Percentiles rank a stretch among this genome's conserved stretches.
These are phyloP conservation scores for Scedosporium dehoogii DNA, from an alignment of 2,329 filamentous ascomycete genomes.

Conservation along the genomic window DNA sequence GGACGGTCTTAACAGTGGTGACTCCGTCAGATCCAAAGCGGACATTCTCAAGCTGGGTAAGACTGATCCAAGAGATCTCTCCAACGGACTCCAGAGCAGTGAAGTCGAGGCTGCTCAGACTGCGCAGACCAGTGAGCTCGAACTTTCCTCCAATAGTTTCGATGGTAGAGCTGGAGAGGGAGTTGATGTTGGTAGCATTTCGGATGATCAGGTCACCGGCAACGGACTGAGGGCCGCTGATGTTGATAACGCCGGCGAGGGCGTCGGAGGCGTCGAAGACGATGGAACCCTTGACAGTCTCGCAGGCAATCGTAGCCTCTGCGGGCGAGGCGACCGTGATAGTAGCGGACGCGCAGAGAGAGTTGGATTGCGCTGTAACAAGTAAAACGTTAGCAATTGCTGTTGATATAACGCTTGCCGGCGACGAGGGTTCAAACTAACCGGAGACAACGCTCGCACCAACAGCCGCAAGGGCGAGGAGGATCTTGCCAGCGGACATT, in stretches of 20 bases:
- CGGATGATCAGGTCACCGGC: conserved; percentile 48
- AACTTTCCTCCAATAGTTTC: conserved; percentile 60
- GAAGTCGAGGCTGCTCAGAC: conserved; percentile 60
- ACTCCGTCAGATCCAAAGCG: conserved; percentile 46
- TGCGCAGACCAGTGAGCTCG: conserved; percentile 55
- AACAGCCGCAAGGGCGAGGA: conserved; percentile 35
- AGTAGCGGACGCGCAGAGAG: conserved; percentile 19
- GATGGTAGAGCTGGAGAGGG: conserved; percentile 52
- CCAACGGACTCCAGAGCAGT: conserved; percentile 53
- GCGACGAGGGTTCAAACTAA: conserved; percentile 18
- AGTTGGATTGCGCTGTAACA: conserved; percentile 1
- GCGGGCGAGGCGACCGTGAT: conserved; percentile 51
- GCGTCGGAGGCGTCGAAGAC: conserved; percentile 26
- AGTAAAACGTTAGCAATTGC: neutral
- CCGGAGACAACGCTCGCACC: conserved; percentile 30
- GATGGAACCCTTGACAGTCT: conserved; percentile 49
- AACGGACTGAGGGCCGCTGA: conserved; percentile 51
- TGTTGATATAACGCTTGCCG: neutral
- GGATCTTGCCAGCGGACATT: conserved; percentile 36
- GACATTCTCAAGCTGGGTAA: conserved; percentile 47
- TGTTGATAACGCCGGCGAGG: conserved; percentile 41
- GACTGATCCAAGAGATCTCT: conserved; percentile 60
- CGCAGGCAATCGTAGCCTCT: conserved; percentile 54
- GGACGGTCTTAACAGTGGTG: conserved; percentile 55
- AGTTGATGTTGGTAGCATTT: conserved; percentile 47